Percentiles rank a stretch among this genome's conserved stretches.
phyloP scores from a whole-genome alignment of 441 rosid species.

The Rhodomyrtus psidioides region DNA sequence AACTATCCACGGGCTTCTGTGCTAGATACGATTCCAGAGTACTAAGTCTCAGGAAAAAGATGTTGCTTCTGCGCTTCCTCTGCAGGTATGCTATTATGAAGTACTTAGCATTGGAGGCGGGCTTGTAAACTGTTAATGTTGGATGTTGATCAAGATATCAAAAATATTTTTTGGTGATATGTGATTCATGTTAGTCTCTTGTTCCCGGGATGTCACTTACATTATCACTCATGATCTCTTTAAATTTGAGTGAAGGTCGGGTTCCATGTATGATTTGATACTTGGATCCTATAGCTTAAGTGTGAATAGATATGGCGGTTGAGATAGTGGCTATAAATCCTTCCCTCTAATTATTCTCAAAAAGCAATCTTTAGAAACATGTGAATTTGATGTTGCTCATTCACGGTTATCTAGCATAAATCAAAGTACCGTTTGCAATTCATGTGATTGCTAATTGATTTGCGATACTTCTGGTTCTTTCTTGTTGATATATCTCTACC shows the following conservation, averaged over 20 bases:
- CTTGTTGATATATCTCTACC: neutral
- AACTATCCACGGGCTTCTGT: neutral
- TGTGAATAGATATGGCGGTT: neutral
- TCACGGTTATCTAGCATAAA: neutral
- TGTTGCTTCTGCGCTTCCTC: conserved; percentile 19
- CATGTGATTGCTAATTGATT: neutral
- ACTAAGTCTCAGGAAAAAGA: conserved; percentile 21
- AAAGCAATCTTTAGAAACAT: neutral
- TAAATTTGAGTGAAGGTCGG: neutral
- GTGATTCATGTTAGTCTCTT: too few relatives aligned
- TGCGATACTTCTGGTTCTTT: neutral
- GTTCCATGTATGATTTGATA: neutral
- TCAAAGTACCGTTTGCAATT: neutral
- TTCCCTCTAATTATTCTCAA: neutral
- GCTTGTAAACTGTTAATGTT: neutral
- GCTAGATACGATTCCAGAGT: conserved; percentile 52
- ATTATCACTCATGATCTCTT: too few relatives aligned
- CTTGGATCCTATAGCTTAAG: neutral
- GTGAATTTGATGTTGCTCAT: neutral
- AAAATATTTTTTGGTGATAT: too few relatives aligned
- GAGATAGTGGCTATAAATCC: neutral
- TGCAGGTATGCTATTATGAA: conserved; percentile 25
- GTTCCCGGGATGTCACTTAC: too few relatives aligned
- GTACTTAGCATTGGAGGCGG: neutral
- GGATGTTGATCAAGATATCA: neutral